Percentiles rank a stretch among this genome's conserved stretches.
These are phyloP conservation scores for Fusarium chlamydosporum DNA, from an alignment of 2,329 filamentous ascomycete genomes.

Conservation along the genomic window DNA sequence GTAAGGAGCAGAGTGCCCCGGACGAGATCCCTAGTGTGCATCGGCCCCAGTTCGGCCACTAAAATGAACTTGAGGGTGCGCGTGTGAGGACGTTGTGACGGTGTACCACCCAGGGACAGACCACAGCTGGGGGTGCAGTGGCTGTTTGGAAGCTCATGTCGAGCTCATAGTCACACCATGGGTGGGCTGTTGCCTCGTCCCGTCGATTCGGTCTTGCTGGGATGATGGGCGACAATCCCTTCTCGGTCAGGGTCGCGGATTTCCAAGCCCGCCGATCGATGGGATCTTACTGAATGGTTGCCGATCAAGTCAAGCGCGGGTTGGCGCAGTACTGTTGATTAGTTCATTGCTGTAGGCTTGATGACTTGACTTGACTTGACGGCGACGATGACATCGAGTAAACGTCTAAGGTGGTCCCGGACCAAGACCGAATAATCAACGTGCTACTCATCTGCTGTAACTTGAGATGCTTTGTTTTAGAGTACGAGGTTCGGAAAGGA, in stretches of 20 bases:
- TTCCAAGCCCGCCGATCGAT: constrained; percentile 46
- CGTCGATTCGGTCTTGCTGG: constrained; percentile 47
- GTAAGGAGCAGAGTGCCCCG: constrained; percentile 35
- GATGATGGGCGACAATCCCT: constrained; percentile 43
- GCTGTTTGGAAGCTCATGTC: constrained; percentile 45
- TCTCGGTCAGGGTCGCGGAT: constrained; percentile 43
- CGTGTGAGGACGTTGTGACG: constrained; percentile 44
- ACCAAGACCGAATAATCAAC: constrained; percentile 23
- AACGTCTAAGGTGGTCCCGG: constrained; percentile 24
- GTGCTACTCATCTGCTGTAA: constrained; percentile 15
- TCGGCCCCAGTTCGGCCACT: constrained; percentile 34
- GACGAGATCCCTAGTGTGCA: constrained; percentile 37
- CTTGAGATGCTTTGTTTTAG: constrained; percentile 17
- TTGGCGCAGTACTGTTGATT: constrained; percentile 9
- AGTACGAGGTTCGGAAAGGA: constrained; percentile 13
- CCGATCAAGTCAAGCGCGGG: constrained; percentile 39
- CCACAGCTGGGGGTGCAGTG: constrained; percentile 42
- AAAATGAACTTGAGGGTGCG: constrained; percentile 33
- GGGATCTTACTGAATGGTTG: constrained; percentile 46
- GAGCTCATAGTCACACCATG: constrained; percentile 50
- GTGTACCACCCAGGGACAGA: constrained; percentile 44
- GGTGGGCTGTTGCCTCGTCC: constrained; percentile 50
- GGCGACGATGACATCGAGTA: constrained; percentile 28
- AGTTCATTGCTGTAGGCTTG: constrained; percentile 24
- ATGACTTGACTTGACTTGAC: constrained; percentile 38